These are phyloP conservation scores for Fragilaria radians DNA, from an alignment of 108 stramenopile species.

Conservation along the genomic window DNA sequence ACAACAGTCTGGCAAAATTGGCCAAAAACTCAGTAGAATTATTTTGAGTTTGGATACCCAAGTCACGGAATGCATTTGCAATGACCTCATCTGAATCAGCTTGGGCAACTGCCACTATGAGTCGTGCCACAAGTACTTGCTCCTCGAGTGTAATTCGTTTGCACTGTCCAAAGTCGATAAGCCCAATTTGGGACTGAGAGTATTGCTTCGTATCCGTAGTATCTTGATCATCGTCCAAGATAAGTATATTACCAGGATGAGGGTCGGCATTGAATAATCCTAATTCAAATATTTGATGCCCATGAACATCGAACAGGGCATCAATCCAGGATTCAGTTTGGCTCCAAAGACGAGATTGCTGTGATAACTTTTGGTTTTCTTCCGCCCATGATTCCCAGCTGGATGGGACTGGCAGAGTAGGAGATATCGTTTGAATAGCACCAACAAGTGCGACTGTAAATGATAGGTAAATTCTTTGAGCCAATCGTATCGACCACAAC, in stretches of 20 bases:
- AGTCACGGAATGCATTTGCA: constrained; percentile 48
- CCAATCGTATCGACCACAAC: constrained; percentile 40
- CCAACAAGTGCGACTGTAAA: constrained; percentile 30
- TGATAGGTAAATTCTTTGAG: constrained; percentile 34
- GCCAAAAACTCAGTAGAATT: constrained; percentile 63
- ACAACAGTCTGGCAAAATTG: constrained; percentile 67
- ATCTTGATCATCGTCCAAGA: neutral
- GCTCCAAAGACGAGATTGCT: constrained; percentile 27
- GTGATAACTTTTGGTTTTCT: constrained; percentile 24
- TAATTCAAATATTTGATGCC: constrained; percentile 67
- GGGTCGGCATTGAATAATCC: constrained; percentile 61
- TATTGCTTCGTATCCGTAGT: constrained; percentile 12
- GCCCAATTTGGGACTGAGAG: constrained; percentile 33
- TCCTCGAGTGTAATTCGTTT: constrained; percentile 46
- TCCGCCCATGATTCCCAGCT: constrained; percentile 56
- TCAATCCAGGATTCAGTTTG: constrained; percentile 49
- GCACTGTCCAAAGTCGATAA: constrained; percentile 75
- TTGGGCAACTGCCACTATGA: constrained; percentile 64
- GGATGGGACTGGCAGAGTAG: constrained; percentile 20
- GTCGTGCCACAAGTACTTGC: constrained; percentile 40
- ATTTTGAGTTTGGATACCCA: constrained; percentile 59
- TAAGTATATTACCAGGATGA: constrained; percentile 33
- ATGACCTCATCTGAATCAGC: constrained; percentile 52
- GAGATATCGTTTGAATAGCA: constrained; percentile 30
- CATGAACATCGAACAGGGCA: constrained; percentile 72